phyloP scores from a whole-genome alignment of 805 yeast species.

The Candida multigemmis region DNA sequence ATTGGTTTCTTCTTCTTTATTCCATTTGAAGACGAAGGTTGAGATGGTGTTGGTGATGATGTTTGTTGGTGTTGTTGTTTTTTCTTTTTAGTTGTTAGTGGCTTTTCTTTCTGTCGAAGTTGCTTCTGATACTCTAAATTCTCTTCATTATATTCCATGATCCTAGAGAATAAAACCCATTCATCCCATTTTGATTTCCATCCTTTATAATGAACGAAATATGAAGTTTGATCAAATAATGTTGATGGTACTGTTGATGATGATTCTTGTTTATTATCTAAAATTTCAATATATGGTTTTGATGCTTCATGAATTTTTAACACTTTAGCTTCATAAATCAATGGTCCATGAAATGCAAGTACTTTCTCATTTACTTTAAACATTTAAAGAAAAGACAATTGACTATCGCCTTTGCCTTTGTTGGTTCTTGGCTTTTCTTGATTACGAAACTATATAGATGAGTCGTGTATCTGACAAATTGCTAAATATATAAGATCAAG shows the following conservation, averaged over 20 bases:
- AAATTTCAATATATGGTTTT: conserved; percentile 26
- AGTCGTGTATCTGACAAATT: too few species aligned
- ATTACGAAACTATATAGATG: too few species aligned
- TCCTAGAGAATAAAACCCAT: conserved; percentile 72
- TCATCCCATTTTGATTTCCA: conserved; percentile 98
- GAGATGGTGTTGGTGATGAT: conserved; percentile 4
- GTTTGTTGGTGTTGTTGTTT: conserved; percentile 4
- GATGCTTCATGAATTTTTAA: conserved; percentile 53
- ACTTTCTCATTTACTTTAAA: conserved; percentile 19
- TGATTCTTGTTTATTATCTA: conserved; percentile 27
- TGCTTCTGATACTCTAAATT: conserved; percentile 57
- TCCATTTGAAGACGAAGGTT: conserved; percentile 2
- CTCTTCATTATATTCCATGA: conserved; percentile 61
- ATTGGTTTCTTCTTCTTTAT: conserved; percentile 5
- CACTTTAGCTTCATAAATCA: conserved; percentile 82
- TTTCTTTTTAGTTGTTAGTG: conserved; percentile 1
- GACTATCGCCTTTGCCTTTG: too few species aligned
- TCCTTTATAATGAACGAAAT: conserved; percentile 82
- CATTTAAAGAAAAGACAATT: too few species aligned
- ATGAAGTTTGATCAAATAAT: conserved; percentile 28
- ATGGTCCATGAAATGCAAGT: conserved; percentile 84
- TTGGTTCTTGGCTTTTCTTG: too few species aligned
- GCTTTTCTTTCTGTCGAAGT: conserved; percentile 6
- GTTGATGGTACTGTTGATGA: conserved; percentile 10
- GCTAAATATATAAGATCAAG: too few species aligned